Evolutionary conservation across 106 monocot species (phyloP).

Genomic region (Posidonia australis): DNA sequence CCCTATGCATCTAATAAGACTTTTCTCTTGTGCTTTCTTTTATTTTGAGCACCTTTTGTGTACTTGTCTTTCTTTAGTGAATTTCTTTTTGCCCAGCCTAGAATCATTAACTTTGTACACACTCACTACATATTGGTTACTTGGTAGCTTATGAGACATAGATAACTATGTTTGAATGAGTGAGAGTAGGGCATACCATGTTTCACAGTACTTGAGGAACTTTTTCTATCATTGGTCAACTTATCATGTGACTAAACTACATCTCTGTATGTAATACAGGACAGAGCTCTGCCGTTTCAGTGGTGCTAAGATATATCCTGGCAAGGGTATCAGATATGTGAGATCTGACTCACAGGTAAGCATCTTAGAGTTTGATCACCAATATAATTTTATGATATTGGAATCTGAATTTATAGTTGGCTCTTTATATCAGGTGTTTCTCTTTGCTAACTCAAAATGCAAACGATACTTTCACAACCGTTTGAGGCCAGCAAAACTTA

Average conservation of each 20-base stretch:
- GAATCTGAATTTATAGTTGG: neutral
- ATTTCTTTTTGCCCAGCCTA: too few relatives aligned
- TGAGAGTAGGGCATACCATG: too few relatives aligned
- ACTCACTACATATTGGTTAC: too few relatives aligned
- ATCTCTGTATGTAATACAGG: conserved; percentile 1
- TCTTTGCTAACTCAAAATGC: conserved; percentile 58
- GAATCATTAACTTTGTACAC: too few relatives aligned
- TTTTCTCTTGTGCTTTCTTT: too few relatives aligned
- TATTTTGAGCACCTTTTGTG: too few relatives aligned
- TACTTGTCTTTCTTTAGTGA: too few relatives aligned
- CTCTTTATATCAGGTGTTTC: conserved; percentile 28
- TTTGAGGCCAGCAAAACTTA: conserved; percentile 40
- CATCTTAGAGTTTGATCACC: neutral
- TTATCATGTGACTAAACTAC: neutral
- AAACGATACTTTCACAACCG: conserved; percentile 58
- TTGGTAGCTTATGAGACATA: too few relatives aligned
- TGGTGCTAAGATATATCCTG: conserved; percentile 61
- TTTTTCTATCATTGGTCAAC: neutral
- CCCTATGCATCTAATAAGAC: too few relatives aligned
- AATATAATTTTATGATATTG: neutral
- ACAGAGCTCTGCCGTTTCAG: conserved; percentile 49
- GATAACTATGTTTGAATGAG: too few relatives aligned
- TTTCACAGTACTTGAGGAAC: too few relatives aligned
- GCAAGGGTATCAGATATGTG: conserved; percentile 59
- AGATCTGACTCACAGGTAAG: conserved; percentile 47